Conservation (phyloP, 2,329 filamentous ascomycete species). For the Aureobasidium sp. region DNA sequence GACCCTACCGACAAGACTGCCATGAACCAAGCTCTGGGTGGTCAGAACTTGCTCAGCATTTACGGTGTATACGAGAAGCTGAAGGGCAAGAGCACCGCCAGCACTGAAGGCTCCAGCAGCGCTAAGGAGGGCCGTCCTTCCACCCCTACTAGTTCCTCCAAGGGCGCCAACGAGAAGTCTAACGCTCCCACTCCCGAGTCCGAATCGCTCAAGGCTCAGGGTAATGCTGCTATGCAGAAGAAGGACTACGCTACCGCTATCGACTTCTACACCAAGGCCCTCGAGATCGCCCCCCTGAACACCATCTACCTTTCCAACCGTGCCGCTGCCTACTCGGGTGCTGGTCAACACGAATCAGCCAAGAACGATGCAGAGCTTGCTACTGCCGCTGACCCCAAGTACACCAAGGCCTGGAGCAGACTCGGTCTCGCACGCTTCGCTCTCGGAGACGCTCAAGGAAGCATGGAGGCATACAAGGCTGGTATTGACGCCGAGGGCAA, state of each 20-base stretch:
- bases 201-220: constrained; percentile 79
- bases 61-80: constrained; percentile 96
- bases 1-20: constrained; percentile 70
- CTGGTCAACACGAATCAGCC: constrained; percentile 74
- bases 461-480: constrained; percentile 88
- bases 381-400: constrained; percentile 76
- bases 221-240: constrained; percentile 89
- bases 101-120: constrained; percentile 35
- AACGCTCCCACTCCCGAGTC: constrained; percentile 59
- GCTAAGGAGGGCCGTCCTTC: constrained; percentile 22
- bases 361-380: constrained; percentile 85
- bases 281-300: constrained; percentile 73
- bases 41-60: constrained; percentile 81
- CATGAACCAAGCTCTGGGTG: constrained; percentile 67
- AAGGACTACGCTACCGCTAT: constrained; percentile 84
- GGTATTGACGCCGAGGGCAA: constrained; percentile 92
- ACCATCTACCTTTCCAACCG: constrained; percentile 97
- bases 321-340: constrained; percentile 83
- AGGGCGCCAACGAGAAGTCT: constrained; percentile 34
- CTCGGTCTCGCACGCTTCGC: constrained; percentile 88
- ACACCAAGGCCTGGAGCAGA: constrained; percentile 95
- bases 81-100: constrained; percentile 53
- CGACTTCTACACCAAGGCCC: constrained; percentile 78
- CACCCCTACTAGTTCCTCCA: constrained; percentile 29
- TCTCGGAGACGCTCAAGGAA: constrained; percentile 79